Conservation (phyloP, 2,329 filamentous ascomycete genomes). For the Metarhizium brunneum region DNA sequence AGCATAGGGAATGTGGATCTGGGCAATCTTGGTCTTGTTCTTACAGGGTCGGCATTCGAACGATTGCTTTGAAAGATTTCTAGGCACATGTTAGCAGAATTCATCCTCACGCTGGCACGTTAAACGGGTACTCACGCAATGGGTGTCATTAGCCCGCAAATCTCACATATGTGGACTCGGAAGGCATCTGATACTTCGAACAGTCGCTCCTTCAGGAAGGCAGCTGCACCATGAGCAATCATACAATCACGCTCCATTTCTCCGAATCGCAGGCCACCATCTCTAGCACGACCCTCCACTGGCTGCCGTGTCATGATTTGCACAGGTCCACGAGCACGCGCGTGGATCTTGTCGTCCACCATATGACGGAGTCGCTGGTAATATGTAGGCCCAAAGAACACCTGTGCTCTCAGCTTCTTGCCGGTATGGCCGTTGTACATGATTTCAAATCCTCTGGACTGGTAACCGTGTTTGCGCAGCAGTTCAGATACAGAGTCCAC, state of each 20-base stretch:
- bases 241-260: constrained; percentile 99
- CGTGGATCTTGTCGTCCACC: constrained; percentile 99
- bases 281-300: constrained; percentile 94
- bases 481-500: constrained; percentile 87
- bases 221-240: constrained; percentile 97
- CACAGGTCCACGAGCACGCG: constrained; percentile 89
- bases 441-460: constrained; percentile 93
- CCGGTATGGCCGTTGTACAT: constrained; percentile 99
- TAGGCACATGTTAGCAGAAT: constrained; percentile 32
- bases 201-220: constrained; percentile 93
- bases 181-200: constrained; percentile 98
- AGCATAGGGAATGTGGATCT: constrained; percentile 95
- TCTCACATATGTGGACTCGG: constrained; percentile 95
- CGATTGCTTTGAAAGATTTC: constrained; percentile 87
- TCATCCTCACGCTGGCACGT: not conserved
- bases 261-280: constrained; percentile 97
- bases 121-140: constrained; percentile 68
- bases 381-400: constrained; percentile 96
- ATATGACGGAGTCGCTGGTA: constrained; percentile 98
- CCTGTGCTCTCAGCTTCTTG: constrained; percentile 82
- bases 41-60: constrained; percentile 97
- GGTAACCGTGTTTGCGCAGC: constrained; percentile 82
- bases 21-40: constrained; percentile 98
- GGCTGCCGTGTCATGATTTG: constrained; percentile 97
- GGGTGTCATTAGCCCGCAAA: constrained; percentile 97